Conservation (phyloP, 345 rosid species). For the Syzygium aqueum region DNA sequence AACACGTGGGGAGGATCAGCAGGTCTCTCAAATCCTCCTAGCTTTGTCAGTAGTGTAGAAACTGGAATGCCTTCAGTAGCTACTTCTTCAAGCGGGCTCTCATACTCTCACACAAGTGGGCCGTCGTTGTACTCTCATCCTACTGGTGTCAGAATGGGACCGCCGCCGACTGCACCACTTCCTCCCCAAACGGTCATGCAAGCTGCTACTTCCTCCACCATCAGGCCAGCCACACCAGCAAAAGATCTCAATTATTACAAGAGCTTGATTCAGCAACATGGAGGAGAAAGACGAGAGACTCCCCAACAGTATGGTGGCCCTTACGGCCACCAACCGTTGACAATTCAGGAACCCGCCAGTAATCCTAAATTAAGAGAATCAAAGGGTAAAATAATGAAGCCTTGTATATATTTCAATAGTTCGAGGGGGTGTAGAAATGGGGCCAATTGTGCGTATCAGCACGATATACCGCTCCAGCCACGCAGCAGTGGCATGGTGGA, state of each 20-base stretch:
- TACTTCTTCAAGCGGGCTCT: conserved; percentile 37
- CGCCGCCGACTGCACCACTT: conserved; percentile 25
- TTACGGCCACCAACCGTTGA: conserved; percentile 27
- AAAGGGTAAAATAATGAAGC: conserved; percentile 77
- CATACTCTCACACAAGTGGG: conserved; percentile 37
- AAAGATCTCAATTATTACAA: conserved; percentile 81
- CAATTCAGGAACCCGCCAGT: conserved; percentile 31
- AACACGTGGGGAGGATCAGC: conserved; percentile 12
- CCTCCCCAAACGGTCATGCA: conserved; percentile 14
- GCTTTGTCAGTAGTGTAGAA: neutral
- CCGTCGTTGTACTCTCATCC: conserved; percentile 21
- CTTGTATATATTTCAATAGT: conserved; percentile 85
- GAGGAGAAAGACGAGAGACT: conserved; percentile 77
- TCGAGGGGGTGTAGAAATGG: conserved; percentile 90
- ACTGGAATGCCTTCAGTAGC: conserved; percentile 1
- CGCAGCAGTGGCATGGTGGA: conserved; percentile 39
- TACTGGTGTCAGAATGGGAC: conserved; percentile 18
- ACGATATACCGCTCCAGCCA: conserved; percentile 52
- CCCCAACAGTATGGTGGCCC: conserved; percentile 36
- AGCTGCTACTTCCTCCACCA: neutral
- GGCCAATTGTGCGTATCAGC: conserved; percentile 76
- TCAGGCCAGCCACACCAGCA: neutral
- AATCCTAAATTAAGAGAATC: conserved; percentile 47
- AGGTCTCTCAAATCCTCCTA: conserved; percentile 17
- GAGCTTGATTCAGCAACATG: conserved; percentile 96